Evolutionary conservation across 2,329 filamentous ascomycete genomes (phyloP).

Genomic region (Calonectria ilicicola): DNA sequence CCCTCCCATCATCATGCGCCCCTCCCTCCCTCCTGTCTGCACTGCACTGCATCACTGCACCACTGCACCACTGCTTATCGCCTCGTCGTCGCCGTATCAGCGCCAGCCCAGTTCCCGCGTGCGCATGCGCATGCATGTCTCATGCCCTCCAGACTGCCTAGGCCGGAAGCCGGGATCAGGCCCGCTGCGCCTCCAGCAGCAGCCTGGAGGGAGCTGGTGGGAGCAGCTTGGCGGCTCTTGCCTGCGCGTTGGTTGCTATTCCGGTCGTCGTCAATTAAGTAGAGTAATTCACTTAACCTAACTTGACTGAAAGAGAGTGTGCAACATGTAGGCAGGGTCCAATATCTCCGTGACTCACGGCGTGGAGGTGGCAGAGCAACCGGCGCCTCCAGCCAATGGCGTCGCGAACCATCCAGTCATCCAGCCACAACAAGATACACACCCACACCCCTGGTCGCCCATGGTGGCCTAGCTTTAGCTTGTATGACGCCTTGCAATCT

Average conservation of each 20-base stretch:
- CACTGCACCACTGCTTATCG: constrained; percentile 8
- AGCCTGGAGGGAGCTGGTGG: neutral
- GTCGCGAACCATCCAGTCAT: neutral
- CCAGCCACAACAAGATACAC: constrained; percentile 5
- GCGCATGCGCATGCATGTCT: constrained; percentile 15
- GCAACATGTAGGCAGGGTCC: neutral
- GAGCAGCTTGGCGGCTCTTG: neutral
- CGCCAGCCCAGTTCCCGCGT: constrained; percentile 6
- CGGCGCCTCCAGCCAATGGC: neutral
- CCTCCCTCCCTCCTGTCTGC: no score
- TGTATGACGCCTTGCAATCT: constrained; percentile 3
- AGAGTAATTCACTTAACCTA: neutral
- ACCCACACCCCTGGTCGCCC: constrained; percentile 1
- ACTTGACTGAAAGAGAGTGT: neutral
- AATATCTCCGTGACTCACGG: constrained; percentile 20
- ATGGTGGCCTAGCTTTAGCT: constrained; percentile 10
- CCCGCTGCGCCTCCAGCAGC: neutral
- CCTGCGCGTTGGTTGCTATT: neutral
- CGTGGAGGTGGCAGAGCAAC: constrained; percentile 8
- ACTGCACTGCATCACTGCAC: no score
- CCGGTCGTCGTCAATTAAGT: neutral
- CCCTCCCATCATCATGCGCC: neutral
- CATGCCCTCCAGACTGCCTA: neutral
- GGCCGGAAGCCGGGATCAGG: neutral
- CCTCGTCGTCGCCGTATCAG: constrained; percentile 25